Evolutionary conservation across 441 rosid genomes (phyloP).

Genomic region (Populus hybrid): DNA sequence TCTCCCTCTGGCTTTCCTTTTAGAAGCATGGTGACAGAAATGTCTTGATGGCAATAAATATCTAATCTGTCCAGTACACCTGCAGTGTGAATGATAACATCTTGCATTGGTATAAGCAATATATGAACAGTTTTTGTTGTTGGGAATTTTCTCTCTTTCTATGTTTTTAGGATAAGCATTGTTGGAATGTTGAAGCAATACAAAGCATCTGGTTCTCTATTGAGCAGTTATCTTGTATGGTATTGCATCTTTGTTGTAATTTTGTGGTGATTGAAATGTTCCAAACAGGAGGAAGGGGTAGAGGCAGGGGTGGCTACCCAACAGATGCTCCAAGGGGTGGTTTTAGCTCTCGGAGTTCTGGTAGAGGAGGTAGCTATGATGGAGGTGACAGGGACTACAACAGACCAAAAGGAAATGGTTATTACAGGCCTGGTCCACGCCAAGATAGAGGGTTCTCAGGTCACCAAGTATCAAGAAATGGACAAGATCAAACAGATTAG

Average conservation of each 20-base stretch:
- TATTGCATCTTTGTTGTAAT: neutral
- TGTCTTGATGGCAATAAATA: neutral
- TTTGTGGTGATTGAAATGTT: neutral
- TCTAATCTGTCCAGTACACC: neutral
- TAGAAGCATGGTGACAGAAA: neutral
- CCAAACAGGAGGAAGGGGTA: constrained; percentile 47
- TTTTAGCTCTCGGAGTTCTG: constrained; percentile 38
- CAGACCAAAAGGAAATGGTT: constrained; percentile 54
- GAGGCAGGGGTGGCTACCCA: constrained; percentile 52
- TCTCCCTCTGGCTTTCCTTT: neutral
- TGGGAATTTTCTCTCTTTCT: neutral
- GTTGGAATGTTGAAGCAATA: neutral
- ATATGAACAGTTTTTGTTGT: neutral
- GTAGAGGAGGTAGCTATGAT: constrained; percentile 35
- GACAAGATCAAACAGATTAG: constrained; percentile 34
- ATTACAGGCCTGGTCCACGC: constrained; percentile 33
- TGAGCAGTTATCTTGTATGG: neutral
- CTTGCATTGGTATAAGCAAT: neutral
- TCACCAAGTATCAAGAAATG: constrained; percentile 31
- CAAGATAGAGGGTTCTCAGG: constrained; percentile 42
- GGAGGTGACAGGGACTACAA: constrained; percentile 46
- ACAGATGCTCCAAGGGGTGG: constrained; percentile 46
- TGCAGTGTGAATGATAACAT: neutral
- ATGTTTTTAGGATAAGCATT: too few relatives aligned
- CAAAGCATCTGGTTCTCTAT: neutral